Evolutionary conservation across 2,329 filamentous ascomycete genomes (phyloP).

Genomic region (Tolypocladium tundrense): DNA sequence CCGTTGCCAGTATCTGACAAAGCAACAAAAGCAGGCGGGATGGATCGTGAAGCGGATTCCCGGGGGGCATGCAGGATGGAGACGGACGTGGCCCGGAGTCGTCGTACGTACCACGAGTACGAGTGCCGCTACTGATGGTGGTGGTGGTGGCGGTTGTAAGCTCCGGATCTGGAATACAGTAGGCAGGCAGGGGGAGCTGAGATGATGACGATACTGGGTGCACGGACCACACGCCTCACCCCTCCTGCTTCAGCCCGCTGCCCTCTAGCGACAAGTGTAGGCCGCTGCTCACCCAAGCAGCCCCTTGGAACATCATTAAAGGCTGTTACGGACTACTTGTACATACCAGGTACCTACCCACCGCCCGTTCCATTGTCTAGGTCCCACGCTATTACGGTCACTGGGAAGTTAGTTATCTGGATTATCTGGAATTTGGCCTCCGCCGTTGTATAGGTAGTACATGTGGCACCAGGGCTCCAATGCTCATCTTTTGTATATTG

Average conservation of each 20-base stretch:
- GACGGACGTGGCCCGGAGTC: not conserved
- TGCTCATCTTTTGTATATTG: no score
- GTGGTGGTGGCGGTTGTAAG: not conserved
- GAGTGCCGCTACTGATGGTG: not conserved
- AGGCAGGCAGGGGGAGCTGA: not conserved
- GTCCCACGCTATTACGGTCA: no score
- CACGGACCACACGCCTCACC: conserved; percentile 7
- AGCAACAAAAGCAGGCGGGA: not conserved
- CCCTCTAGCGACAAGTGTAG: not conserved
- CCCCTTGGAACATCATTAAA: no score
- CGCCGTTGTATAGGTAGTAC: no score
- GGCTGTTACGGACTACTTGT: no score
- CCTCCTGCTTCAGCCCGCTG: not conserved
- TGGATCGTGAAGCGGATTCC: conserved; percentile 1
- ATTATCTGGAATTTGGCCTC: no score
- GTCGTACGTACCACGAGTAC: not conserved
- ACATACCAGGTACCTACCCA: no score
- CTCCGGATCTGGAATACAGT: conserved; percentile 1
- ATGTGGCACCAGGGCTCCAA: no score
- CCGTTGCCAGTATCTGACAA: conserved; percentile 12
- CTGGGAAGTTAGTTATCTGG: no score
- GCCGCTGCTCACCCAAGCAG: not conserved
- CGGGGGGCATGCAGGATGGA: not conserved
- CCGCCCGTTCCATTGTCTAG: no score
- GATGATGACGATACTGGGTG: conserved; percentile 8